Evolutionary conservation across 2,329 filamentous ascomycete genomes (phyloP).

Genomic region (Sphaerulina musiva): DNA sequence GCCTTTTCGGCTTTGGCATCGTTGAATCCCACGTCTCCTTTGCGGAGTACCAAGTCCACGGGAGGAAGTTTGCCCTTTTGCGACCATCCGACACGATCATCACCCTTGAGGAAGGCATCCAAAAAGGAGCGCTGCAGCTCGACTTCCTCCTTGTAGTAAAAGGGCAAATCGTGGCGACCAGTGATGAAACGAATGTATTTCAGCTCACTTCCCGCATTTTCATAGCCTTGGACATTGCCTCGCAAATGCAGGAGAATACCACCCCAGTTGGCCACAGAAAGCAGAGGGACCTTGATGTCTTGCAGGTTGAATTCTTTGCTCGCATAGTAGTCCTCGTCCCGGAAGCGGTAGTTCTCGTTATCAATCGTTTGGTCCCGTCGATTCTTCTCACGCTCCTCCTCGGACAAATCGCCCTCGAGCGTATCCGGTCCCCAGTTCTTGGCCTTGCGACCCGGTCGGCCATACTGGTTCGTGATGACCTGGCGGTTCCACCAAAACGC

Average conservation of each 20-base stretch:
- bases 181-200: conserved; percentile 66
- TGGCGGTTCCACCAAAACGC: conserved; percentile 62
- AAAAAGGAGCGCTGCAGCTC: conserved; percentile 62
- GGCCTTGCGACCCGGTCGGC: conserved; percentile 40
- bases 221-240: conserved; percentile 62
- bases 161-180: conserved; percentile 64
- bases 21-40: conserved; percentile 62
- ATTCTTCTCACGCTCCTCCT: conserved; percentile 47
- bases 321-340: conserved; percentile 58
- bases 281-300: conserved; percentile 61
- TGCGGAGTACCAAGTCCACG: conserved; percentile 56
- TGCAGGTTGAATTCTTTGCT: conserved; percentile 58
- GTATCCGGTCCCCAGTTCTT: conserved; percentile 50
- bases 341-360: conserved; percentile 49
- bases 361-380: conserved; percentile 39
- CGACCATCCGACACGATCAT: conserved; percentile 58
- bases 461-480: conserved; percentile 63
- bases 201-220: conserved; percentile 56
- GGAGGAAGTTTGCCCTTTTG: conserved; percentile 52
- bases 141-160: conserved; percentile 64
- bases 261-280: conserved; percentile 65
- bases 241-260: conserved; percentile 63
- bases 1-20: conserved; percentile 53
- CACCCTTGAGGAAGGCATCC: conserved; percentile 63
- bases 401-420: conserved; percentile 53